A percentile compares a stretch with the other conserved stretches of the same genome.
Conservation (phyloP, 495 filamentous ascomycete genomes). For the Talaromyces nanjingensis region DNA sequence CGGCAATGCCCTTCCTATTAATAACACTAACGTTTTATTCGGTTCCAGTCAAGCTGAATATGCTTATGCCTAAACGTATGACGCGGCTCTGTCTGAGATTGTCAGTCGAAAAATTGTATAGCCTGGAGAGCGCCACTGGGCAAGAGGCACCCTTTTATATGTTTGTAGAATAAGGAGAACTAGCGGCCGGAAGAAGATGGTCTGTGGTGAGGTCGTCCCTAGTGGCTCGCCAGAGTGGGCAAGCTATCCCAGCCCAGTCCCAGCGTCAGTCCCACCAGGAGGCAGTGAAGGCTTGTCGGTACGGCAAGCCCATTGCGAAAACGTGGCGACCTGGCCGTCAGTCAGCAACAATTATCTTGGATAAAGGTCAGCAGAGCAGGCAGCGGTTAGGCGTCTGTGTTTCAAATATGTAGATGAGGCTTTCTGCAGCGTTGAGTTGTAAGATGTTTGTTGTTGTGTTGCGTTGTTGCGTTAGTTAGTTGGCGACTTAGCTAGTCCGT, state of each 20-base stretch:
- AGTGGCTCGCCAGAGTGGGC: slow-evolving; percentile 1
- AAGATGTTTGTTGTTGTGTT: neutral
- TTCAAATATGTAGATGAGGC: neutral
- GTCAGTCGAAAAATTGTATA: neutral
- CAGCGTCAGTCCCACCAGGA: neutral
- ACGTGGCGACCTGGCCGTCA: neutral
- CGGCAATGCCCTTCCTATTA: neutral
- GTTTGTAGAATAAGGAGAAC: neutral
- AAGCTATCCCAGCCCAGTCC: neutral
- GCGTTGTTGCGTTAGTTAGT: neutral
- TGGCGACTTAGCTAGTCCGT: neutral
- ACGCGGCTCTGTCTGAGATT: slow-evolving; percentile 7
- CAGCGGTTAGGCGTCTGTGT: neutral
- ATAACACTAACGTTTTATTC: neutral
- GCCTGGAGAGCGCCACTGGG: neutral
- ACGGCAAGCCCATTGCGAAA: neutral
- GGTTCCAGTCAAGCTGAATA: neutral
- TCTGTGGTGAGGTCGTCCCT: neutral
- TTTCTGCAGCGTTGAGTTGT: neutral
- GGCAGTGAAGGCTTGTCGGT: neutral
- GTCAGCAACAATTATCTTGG: neutral
- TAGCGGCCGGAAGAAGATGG: neutral
- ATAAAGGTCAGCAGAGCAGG: neutral
- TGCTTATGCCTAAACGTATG: slow-evolving; percentile 6
- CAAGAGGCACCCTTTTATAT: neutral